phyloP scores from a whole-genome alignment of 257 asterid species.

The Solanum dulcamara region DNA sequence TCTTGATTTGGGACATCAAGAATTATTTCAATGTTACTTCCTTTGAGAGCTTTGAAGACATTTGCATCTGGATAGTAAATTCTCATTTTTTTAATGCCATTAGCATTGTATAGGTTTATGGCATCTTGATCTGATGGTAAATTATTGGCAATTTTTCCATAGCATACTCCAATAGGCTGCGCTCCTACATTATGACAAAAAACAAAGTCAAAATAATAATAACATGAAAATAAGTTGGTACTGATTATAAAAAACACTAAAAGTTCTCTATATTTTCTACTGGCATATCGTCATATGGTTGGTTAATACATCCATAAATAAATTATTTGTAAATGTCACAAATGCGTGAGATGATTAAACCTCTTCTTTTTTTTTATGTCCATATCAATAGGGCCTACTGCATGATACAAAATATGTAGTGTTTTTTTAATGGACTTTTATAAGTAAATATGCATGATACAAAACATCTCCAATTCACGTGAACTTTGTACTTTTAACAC shows the following conservation, averaged over 20 bases:
- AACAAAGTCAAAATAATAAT: no score
- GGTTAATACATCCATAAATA: no score
- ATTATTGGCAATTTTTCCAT: conserved; percentile 14
- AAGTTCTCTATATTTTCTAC: no score
- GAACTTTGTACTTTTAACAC: background rate
- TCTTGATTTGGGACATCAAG: conserved; percentile 14
- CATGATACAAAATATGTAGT: no score
- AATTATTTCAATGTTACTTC: conserved; percentile 15
- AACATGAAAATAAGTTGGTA: no score
- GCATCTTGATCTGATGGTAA: conserved; percentile 19
- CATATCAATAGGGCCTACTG: background rate
- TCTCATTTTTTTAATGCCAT: conserved; percentile 13
- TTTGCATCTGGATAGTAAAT: conserved; percentile 2
- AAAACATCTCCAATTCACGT: no score
- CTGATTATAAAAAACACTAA: no score
- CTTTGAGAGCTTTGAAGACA: conserved; percentile 19
- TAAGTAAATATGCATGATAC: background rate
- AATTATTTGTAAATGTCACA: background rate
- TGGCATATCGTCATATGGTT: no score
- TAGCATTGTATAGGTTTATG: conserved; percentile 9
- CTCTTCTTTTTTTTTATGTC: background rate
- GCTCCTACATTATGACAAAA: background rate
- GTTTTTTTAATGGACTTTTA: background rate
- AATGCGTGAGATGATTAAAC: background rate
- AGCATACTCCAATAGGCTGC: conserved; percentile 11